Conservation (phyloP, 176 grass and related monocot genomes). For the Panicum miliaceum region DNA sequence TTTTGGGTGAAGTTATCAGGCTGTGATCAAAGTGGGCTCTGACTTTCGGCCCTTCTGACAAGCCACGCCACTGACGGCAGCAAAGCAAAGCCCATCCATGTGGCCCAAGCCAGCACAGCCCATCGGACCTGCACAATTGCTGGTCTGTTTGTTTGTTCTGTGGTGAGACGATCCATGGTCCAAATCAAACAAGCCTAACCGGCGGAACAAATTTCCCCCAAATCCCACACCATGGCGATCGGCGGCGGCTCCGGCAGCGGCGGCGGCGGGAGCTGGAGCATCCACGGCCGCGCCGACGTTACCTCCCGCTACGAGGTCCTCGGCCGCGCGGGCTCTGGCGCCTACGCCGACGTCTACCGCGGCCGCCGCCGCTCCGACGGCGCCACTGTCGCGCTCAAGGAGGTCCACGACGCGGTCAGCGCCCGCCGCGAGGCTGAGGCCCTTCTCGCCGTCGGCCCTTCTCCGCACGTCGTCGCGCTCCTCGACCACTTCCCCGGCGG, state of each 20-base stretch:
- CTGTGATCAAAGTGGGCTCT: too few relatives aligned
- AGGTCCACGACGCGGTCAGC: constrained; percentile 88
- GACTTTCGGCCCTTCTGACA: too few relatives aligned
- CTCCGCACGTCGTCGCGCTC: constrained; percentile 67
- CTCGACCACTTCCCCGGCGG: constrained; percentile 77
- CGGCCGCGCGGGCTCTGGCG: constrained; percentile 72
- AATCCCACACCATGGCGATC: constrained; percentile 38
- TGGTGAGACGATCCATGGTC: background rate
- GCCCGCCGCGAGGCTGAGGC: constrained; percentile 84
- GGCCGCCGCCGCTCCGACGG: constrained; percentile 83
- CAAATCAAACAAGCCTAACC: background rate
- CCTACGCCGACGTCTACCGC: constrained; percentile 95
- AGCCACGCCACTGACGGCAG: too few relatives aligned
- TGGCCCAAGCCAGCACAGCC: background rate
- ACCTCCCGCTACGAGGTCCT: constrained; percentile 80
- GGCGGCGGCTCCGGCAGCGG: too few relatives aligned
- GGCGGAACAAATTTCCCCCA: background rate
- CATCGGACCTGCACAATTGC: background rate
- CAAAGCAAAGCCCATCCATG: too few relatives aligned
- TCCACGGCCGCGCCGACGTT: constrained; percentile 76
- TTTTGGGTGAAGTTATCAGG: too few relatives aligned
- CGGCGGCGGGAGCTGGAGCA: constrained; percentile 83
- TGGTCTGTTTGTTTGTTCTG: background rate
- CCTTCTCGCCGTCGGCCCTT: constrained; percentile 57
- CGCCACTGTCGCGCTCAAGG: constrained; percentile 77